A percentile compares a stretch with the other conserved stretches of the same genome.
Evolutionary conservation across 2,329 filamentous ascomycete genomes (phyloP).

Genomic region (Calonectria multiphialidica): DNA sequence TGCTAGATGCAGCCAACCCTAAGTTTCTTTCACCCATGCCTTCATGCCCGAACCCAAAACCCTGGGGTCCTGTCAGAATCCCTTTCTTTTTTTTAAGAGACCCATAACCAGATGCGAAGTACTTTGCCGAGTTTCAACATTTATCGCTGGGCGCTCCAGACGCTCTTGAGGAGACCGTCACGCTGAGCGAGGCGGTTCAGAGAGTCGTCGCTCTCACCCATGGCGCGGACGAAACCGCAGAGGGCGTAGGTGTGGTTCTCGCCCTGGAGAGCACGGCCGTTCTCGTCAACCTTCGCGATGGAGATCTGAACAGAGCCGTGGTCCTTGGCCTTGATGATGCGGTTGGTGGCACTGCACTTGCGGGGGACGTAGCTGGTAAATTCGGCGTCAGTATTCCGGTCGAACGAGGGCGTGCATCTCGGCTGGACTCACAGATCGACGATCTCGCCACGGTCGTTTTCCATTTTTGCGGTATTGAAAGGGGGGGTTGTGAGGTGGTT

Average conservation of each 20-base stretch:
- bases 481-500: constrained; percentile 45
- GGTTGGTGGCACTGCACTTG: constrained; percentile 99
- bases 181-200: constrained; percentile 96
- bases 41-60: constrained; percentile 52
- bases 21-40: constrained; percentile 53
- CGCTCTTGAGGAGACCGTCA: constrained; percentile 96
- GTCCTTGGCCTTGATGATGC: constrained; percentile 99
- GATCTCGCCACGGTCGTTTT: constrained; percentile 99
- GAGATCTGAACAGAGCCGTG: constrained; percentile 98
- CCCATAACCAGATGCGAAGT: constrained; percentile 41
- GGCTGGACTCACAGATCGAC: constrained; percentile 85
- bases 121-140: constrained; percentile 42
- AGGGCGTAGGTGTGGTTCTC: constrained; percentile 98
- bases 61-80: constrained; percentile 45
- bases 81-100: constrained; percentile 35
- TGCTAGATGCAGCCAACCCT: constrained; percentile 60
- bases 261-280: constrained; percentile 91
- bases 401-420: constrained; percentile 14
- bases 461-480: constrained; percentile 77
- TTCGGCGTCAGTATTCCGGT: constrained; percentile 44
- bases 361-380: constrained; percentile 88
- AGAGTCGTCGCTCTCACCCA: constrained; percentile 97
- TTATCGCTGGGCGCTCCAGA: constrained; percentile 86
- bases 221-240: constrained; percentile 96
- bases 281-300: constrained; percentile 98